Evolutionary conservation across 441 rosid genomes (phyloP).

Genomic region (Manihot esculenta): DNA sequence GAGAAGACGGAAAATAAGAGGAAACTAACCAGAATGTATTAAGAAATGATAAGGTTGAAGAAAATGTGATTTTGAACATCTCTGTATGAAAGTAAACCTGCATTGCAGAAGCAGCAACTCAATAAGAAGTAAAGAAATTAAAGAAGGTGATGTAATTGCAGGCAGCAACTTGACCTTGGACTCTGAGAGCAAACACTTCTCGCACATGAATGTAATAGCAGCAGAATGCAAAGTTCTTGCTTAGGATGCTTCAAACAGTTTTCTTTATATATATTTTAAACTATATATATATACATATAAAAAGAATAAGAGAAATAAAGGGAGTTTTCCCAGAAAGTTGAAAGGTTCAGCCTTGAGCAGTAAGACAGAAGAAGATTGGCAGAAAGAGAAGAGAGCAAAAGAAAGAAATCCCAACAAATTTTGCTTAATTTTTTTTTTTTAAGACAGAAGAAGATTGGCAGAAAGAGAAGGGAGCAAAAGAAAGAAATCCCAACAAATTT

Average conservation of each 20-base stretch:
- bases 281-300: too few species aligned
- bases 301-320: neutral
- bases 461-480: neutral
- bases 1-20: neutral
- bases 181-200: neutral
- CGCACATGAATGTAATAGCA: neutral
- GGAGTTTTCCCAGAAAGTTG: neutral
- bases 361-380: neutral
- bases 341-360: neutral
- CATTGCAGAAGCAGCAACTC: constrained; percentile 19
- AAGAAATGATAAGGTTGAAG: constrained; percentile 9
- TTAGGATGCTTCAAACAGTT: too few species aligned
- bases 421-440: too few species aligned
- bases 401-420: neutral
- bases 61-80: too few species aligned
- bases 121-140: neutral
- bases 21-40: constrained; percentile 28
- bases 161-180: constrained; percentile 25
- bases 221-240: too few species aligned
- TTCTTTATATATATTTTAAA: too few species aligned
- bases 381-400: neutral
- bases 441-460: neutral
- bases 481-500: neutral
- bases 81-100: constrained; percentile 28
- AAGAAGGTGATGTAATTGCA: neutral